Evolutionary conservation across 1,284 basidiomycete species (phyloP).

Genomic region (Rhodotorula sp.): DNA sequence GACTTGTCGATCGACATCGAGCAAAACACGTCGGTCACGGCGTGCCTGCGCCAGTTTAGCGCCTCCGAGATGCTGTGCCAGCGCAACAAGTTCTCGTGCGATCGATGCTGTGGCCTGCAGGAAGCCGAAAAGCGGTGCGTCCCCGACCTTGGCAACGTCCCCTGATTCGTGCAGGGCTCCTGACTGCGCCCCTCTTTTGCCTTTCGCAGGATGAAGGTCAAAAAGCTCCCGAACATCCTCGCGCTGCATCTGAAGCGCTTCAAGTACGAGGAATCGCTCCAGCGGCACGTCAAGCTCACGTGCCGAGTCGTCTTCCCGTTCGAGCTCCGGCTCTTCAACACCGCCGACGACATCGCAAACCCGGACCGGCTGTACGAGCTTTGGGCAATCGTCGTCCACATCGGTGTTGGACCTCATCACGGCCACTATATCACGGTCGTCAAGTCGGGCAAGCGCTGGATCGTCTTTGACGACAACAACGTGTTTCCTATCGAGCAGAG

Average conservation of each 20-base stretch:
- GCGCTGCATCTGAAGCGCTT: constrained; percentile 96
- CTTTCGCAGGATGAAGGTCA: constrained; percentile 87
- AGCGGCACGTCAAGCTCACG: constrained; percentile 86
- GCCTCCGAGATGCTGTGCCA: constrained; percentile 97
- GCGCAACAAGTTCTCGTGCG: constrained; percentile 98
- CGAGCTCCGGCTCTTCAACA: constrained; percentile 91
- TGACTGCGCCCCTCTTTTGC: neutral
- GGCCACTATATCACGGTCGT: constrained; percentile 97
- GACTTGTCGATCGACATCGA: constrained; percentile 98
- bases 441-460: constrained; percentile 76
- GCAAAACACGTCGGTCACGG: constrained; percentile 91
- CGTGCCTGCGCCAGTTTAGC: constrained; percentile 92
- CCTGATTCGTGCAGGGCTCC: too few relatives aligned
- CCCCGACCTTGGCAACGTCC: neutral
- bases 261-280: constrained; percentile 89
- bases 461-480: constrained; percentile 92
- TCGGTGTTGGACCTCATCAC: constrained; percentile 92
- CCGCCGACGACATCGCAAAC: constrained; percentile 86
- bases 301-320: constrained; percentile 96
- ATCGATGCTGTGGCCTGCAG: constrained; percentile 90
- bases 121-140: constrained; percentile 93
- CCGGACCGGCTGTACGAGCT: constrained; percentile 84
- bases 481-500: constrained; percentile 81
- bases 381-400: constrained; percentile 94
- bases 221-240: constrained; percentile 87